phyloP scores from a whole-genome alignment of 75 land plant species.

The Adiantum capillusveneris region DNA sequence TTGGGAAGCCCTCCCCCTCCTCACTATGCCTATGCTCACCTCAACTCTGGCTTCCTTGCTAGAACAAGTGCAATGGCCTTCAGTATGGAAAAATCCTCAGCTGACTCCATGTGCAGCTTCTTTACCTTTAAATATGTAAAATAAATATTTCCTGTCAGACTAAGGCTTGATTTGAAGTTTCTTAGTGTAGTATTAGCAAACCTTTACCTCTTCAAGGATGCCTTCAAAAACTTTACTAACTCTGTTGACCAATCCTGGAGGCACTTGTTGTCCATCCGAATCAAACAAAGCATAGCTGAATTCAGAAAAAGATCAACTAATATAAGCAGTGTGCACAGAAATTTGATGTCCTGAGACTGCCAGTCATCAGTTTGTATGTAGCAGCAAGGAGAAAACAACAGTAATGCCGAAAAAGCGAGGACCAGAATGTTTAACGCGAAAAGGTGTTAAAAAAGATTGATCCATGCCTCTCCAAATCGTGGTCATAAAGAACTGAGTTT shows the following conservation, averaged over 20 bases:
- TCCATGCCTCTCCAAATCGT: conserved; percentile 41
- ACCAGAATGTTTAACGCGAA: no score
- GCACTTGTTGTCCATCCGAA: conserved; percentile 40
- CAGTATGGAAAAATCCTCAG: conserved; percentile 30
- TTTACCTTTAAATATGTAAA: conserved; percentile 14
- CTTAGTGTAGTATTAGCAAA: not conserved
- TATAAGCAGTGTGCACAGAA: not conserved
- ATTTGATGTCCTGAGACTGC: no score
- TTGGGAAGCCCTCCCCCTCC: no score
- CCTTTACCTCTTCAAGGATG: conserved; percentile 29
- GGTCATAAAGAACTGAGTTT: conserved; percentile 46
- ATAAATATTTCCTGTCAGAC: not conserved
- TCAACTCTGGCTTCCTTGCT: conserved; percentile 38
- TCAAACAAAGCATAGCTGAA: conserved; percentile 50
- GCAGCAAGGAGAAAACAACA: no score
- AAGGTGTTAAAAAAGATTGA: no score
- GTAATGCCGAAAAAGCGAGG: no score
- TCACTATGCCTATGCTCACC: conserved; percentile 23
- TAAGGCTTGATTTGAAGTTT: no score
- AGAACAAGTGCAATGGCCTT: conserved; percentile 28
- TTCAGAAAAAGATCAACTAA: not conserved
- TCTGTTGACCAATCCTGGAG: conserved; percentile 29
- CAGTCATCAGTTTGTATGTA: no score
- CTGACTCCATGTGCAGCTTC: conserved; percentile 23
- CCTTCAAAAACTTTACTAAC: conserved; percentile 38